A percentile compares a stretch with the other conserved stretches of the same genome.
Evolutionary conservation across 116 monocot genomes (phyloP).

Genomic region (Papilionanthe hybrid): DNA sequence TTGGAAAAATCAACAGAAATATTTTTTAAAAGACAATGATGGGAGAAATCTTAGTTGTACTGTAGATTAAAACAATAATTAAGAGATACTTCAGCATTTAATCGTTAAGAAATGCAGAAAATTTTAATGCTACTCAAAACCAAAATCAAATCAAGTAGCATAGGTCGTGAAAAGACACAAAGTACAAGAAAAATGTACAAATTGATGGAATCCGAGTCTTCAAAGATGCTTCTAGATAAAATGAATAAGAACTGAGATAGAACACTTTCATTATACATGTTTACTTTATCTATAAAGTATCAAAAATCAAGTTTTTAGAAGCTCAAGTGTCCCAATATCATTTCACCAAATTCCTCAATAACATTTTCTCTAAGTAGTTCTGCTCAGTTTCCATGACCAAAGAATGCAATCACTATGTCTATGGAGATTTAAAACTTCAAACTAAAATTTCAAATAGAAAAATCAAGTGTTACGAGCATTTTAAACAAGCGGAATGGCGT

Average conservation of each 20-base stretch:
- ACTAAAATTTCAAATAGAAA: background rate
- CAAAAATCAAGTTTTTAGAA: background rate
- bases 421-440: background rate
- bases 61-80: background rate
- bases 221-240: background rate
- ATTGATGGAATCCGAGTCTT: background rate
- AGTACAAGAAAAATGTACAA: background rate
- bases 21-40: background rate
- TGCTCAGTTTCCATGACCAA: background rate
- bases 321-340: slow-evolving; percentile 1
- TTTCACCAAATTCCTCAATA: background rate
- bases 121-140: background rate
- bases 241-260: background rate
- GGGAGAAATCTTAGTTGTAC: background rate
- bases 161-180: background rate
- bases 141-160: background rate
- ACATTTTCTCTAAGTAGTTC: background rate
- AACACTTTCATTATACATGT: background rate
- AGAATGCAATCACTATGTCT: background rate
- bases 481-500: background rate
- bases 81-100: background rate
- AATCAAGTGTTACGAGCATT: too few species aligned
- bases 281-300: background rate
- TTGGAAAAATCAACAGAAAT: too few species aligned
- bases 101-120: background rate